Evolutionary conservation across 2,329 filamentous ascomycete genomes (phyloP), one percentile per base, ranked within the genome.

Genomic region (Stagonosporopsis cucurbitacearum): DNA sequence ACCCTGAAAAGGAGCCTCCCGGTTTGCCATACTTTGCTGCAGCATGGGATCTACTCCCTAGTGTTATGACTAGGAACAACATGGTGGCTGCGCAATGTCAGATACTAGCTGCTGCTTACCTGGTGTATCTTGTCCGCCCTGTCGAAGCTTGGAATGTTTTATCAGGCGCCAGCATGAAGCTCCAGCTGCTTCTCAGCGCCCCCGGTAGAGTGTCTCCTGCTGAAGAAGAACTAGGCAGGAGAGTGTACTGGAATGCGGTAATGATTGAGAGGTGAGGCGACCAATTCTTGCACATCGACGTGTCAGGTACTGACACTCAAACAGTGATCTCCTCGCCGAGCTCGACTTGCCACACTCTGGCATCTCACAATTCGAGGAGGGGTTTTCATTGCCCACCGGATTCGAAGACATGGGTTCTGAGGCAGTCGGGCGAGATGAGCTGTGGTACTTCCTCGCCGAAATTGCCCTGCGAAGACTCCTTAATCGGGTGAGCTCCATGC

Each of bases 371-470:
- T 91, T 91, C 51, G 91, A 94, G 72, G 90, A 94, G 67, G 86
- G 86, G 19, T 89, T 94, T 54, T 89, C 89, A 9, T 79, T 95
- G 1, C 91, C 91, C 1, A 88, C 89, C 4, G 88, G 88, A 0
- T 95, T 94, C 62, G 88, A 90, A 66, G 82, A 82, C 53, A 77
- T 84, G 57, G 86, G 87, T n/a, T 86, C 88, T 51, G 85, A 88
- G 60, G 79, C 84, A 6, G 84, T 86, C 7, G 89, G 88, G 12
- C 84, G 86, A 44, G 91, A 94, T 66, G 90, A 94, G 56, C 79
- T 94, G 13, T 94, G 91, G 90, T 95, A 95, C 69, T 94, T 94
- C 65, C 79, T 94, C 26, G 90, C 91, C 33, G 90, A 94, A 68
- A 93, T 95, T 59, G 90, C 90, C 4, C 79, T 95, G 12, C 85